Evolutionary conservation across 331 rosid genomes (phyloP).

Genomic region (Pyracantha coccinea): DNA sequence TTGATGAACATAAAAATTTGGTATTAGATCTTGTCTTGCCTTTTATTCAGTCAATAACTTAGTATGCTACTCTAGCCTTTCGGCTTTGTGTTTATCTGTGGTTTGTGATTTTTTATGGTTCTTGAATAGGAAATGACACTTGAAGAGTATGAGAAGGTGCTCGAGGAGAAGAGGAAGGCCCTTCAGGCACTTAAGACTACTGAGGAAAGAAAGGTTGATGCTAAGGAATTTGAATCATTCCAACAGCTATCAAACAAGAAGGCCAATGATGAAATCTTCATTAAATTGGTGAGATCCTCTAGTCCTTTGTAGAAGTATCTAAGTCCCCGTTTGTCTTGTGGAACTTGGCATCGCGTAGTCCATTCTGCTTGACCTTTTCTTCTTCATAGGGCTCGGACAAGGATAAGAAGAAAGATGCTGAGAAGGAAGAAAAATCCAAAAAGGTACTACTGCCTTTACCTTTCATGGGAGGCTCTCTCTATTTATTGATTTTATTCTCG

Average conservation of each 20-base stretch:
- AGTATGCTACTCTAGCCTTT: background rate
- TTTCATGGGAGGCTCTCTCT: too few species aligned
- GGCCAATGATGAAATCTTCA: conserved; percentile 59
- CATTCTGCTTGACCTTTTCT: background rate
- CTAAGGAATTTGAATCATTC: conserved; percentile 70
- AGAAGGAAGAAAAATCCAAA: conserved; percentile 75
- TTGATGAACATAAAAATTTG: background rate
- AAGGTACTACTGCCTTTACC: conserved; percentile 36
- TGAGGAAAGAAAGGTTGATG: conserved; percentile 78
- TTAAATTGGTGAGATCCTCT: conserved; percentile 55
- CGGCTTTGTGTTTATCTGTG: background rate
- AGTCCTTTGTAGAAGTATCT: background rate
- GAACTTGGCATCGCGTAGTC: background rate
- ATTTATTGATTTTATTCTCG: too few species aligned
- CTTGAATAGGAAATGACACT: conserved; percentile 81
- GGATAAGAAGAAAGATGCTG: conserved; percentile 79
- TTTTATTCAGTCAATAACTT: background rate
- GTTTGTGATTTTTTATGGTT: background rate
- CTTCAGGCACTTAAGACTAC: conserved; percentile 49
- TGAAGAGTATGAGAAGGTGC: conserved; percentile 81
- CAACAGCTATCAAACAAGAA: conserved; percentile 87
- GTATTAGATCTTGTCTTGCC: background rate
- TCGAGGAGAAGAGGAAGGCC: conserved; percentile 80
- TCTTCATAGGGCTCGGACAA: conserved; percentile 72
- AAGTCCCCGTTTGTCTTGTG: background rate